Evolutionary conservation across 2,329 filamentous ascomycete species (phyloP).

Genomic region (Botryotinia calthae): DNA sequence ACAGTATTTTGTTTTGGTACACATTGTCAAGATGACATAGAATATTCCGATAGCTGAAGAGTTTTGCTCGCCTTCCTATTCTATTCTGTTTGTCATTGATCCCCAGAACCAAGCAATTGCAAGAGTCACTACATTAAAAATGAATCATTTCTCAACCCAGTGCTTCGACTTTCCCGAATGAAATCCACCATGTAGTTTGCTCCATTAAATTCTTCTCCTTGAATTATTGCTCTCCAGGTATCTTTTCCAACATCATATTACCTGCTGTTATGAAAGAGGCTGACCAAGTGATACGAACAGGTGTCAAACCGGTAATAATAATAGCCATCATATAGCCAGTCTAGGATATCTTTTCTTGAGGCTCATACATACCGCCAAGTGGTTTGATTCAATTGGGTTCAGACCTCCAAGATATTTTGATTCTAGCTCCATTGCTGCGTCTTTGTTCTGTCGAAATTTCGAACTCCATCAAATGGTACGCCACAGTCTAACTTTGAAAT

Average conservation of each 20-base stretch:
- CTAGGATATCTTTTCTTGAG: not conserved
- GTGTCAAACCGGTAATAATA: not conserved
- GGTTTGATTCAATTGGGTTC: not conserved
- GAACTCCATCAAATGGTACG: not conserved
- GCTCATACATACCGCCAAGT: not conserved
- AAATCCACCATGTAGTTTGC: not conserved
- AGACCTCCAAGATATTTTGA: not conserved
- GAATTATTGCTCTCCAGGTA: not conserved
- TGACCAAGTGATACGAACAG: not conserved
- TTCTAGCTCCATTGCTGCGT: not conserved
- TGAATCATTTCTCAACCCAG: not conserved
- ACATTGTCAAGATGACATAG: not conserved
- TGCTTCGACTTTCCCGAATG: not conserved
- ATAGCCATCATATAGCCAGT: not conserved
- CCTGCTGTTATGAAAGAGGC: not conserved
- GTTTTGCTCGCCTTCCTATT: not conserved
- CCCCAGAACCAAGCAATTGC: not conserved
- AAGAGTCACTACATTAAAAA: not conserved
- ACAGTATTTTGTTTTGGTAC: not conserved
- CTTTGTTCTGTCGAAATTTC: not conserved
- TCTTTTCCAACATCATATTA: not conserved
- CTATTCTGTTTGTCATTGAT: not conserved
- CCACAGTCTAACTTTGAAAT: not conserved
- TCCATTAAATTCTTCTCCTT: not conserved
- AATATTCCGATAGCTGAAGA: not conserved